phyloP scores from a whole-genome alignment of 2,329 filamentous ascomycete genomes.

The Alternaria tenuissima region DNA sequence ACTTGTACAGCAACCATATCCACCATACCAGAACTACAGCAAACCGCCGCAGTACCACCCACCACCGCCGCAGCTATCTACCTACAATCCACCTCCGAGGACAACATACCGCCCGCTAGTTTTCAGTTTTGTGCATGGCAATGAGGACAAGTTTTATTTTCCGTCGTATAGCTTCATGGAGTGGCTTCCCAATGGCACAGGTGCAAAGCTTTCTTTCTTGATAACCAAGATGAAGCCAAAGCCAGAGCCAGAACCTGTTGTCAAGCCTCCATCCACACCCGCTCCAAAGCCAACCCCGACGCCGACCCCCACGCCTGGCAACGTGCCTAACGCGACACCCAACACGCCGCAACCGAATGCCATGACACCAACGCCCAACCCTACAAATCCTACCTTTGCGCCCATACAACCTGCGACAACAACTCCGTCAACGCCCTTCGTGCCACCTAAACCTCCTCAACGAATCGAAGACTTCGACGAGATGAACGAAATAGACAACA shows the following conservation, averaged over 20 bases:
- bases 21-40: slow-evolving; percentile 33
- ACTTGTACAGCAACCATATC: slow-evolving; percentile 27
- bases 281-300: slow-evolving; percentile 24
- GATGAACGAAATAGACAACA: slow-evolving; percentile 56
- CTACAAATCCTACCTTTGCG: slow-evolving; percentile 18
- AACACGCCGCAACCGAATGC: slow-evolving; percentile 14
- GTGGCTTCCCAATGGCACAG: slow-evolving; percentile 66
- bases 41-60: slow-evolving; percentile 35
- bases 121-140: slow-evolving; percentile 52
- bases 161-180: slow-evolving; percentile 81
- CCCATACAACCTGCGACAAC: slow-evolving; percentile 24
- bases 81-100: slow-evolving; percentile 52
- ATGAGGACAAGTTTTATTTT: slow-evolving; percentile 78
- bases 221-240: slow-evolving; percentile 71
- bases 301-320: background rate
- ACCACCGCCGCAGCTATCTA: slow-evolving; percentile 34
- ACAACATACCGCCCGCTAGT: slow-evolving; percentile 53
- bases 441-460: slow-evolving; percentile 41
- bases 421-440: slow-evolving; percentile 24
- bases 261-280: slow-evolving; percentile 40
- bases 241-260: slow-evolving; percentile 51
- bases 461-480: slow-evolving; percentile 50
- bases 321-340: slow-evolving; percentile 14
- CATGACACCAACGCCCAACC: slow-evolving; percentile 8
- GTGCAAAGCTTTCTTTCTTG: slow-evolving; percentile 77